These are phyloP conservation scores for Fusarium transvaalense DNA, from an alignment of 2,329 filamentous ascomycete genomes.

Conservation along the genomic window DNA sequence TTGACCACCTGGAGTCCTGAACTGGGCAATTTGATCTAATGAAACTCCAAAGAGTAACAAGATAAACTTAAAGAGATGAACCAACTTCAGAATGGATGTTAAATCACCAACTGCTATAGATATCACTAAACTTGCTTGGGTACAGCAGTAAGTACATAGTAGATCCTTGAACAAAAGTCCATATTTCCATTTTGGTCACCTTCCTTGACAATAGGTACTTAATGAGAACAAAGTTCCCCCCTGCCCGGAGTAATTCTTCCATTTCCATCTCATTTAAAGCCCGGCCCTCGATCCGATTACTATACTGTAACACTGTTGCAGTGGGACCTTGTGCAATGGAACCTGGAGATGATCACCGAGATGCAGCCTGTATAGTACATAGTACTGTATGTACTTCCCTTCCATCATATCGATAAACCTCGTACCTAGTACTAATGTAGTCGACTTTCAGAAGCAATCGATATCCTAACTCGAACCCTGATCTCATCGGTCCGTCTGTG, in stretches of 20 bases:
- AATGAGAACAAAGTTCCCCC: neutral
- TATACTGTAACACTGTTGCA: neutral
- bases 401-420: neutral
- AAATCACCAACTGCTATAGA: too few species aligned
- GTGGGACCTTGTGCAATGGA: conserved; percentile 20
- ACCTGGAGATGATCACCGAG: conserved; percentile 20
- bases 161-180: conserved; percentile 7
- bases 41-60: too few species aligned
- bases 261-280: conserved; percentile 1
- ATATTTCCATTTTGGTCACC: neutral
- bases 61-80: neutral
- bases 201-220: neutral
- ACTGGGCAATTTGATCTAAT: too few species aligned
- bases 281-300: neutral
- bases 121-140: too few species aligned
- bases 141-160: too few species aligned
- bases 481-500: conserved; percentile 2
- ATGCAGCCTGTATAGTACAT: neutral
- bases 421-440: too few species aligned
- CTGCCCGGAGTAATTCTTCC: conserved; percentile 14
- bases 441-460: conserved; percentile 3
- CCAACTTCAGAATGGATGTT: too few species aligned
- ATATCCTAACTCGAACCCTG: neutral
- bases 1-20: too few species aligned
- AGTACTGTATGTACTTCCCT: neutral